Conservation (phyloP, 805 yeast species). For the Nakazawaea wickerhamii region DNA sequence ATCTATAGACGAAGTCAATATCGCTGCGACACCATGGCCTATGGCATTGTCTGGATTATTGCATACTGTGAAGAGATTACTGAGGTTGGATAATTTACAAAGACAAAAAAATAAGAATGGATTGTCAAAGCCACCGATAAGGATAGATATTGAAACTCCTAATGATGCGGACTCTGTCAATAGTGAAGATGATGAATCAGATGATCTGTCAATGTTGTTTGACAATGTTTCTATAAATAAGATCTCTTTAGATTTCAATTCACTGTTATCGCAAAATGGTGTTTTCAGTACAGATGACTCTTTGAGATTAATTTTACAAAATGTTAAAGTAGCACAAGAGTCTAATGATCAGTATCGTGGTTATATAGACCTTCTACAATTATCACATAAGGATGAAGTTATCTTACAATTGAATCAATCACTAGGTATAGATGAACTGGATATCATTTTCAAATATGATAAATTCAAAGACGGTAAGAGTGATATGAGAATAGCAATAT, state of each 20-base stretch:
- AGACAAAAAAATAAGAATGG: conserved; percentile 18
- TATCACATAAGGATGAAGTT: conserved; percentile 20
- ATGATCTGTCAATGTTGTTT: conserved; percentile 21
- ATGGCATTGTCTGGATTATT: conserved; percentile 32
- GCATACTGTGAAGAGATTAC: conserved; percentile 31
- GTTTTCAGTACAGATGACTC: conserved; percentile 32
- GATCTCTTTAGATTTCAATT: conserved; percentile 38
- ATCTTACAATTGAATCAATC: conserved; percentile 24
- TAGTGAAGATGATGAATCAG: conserved; percentile 6
- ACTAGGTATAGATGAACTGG: conserved; percentile 30
- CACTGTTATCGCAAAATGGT: conserved; percentile 39
- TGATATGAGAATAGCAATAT: conserved; percentile 35
- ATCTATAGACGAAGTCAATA: conserved; percentile 33
- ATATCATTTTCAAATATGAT: conserved; percentile 44
- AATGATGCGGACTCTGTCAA: background rate
- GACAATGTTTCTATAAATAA: conserved; percentile 32
- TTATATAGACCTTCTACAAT: conserved; percentile 32
- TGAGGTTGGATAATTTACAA: conserved; percentile 30
- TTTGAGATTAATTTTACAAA: conserved; percentile 22
- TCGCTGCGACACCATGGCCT: conserved; percentile 40
- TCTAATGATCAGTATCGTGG: conserved; percentile 41
- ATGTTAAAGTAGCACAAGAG: conserved; percentile 38
- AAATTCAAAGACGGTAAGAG: conserved; percentile 21
- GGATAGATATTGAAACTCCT: conserved; percentile 9
- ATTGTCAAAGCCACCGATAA: background rate